Conservation (phyloP, 1,284 basidiomycete genomes). For the Tilletia caries region DNA sequence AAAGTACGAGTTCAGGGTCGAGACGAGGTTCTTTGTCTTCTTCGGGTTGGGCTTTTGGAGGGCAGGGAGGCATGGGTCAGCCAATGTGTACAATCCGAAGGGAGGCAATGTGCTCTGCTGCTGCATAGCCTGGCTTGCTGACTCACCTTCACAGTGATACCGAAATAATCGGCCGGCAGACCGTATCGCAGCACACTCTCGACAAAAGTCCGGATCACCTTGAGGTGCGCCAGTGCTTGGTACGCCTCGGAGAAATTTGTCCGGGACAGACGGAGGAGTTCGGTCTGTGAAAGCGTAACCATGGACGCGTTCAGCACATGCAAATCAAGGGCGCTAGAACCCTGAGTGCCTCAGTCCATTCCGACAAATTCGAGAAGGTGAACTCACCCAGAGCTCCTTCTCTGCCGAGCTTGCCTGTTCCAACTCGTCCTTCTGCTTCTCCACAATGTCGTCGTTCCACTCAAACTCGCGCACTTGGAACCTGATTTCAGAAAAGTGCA, state of each 20-base stretch:
- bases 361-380: no score
- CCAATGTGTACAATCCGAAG: background rate
- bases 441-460: slow-evolving; percentile 81
- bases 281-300: slow-evolving; percentile 64
- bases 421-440: slow-evolving; percentile 78
- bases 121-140: background rate
- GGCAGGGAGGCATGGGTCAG: background rate
- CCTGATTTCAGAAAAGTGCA: no score
- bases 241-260: slow-evolving; percentile 97
- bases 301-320: no score
- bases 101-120: background rate
- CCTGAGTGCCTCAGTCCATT: no score
- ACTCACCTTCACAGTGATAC: slow-evolving; percentile 72
- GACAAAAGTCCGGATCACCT: slow-evolving; percentile 83
- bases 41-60: slow-evolving; percentile 76
- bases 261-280: slow-evolving; percentile 83
- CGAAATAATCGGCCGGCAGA: slow-evolving; percentile 85
- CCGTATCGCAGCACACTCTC: slow-evolving; percentile 96
- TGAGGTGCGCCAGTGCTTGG: slow-evolving; percentile 89
- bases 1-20: slow-evolving; percentile 72
- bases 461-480: slow-evolving; percentile 90
- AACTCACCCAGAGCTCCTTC: slow-evolving; percentile 90
- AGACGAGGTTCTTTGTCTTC: slow-evolving; percentile 69
- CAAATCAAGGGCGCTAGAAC: no score
- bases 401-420: slow-evolving; percentile 77